Evolutionary conservation across 2,329 filamentous ascomycete genomes (phyloP).

Genomic region (Daldinia sp.): DNA sequence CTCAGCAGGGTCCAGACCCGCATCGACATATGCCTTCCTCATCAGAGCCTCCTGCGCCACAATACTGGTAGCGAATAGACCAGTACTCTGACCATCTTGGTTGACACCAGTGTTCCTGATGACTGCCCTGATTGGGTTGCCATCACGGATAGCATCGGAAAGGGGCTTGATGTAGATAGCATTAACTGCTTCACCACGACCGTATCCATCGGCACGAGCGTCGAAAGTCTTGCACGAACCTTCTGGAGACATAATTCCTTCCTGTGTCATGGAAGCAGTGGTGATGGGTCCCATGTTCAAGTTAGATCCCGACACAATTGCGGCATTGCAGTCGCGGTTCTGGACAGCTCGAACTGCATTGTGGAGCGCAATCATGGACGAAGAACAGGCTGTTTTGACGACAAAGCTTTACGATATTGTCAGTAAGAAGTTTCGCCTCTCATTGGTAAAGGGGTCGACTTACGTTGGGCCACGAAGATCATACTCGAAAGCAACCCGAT

Average conservation of each 20-base stretch:
- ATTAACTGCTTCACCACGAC: conserved; percentile 29
- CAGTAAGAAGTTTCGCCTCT: not conserved
- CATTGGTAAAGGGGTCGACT: conserved; percentile 23
- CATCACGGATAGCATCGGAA: conserved; percentile 30
- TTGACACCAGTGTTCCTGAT: conserved; percentile 56
- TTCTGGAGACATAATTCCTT: conserved; percentile 39
- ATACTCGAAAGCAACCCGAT: conserved; percentile 40
- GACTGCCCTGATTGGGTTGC: conserved; percentile 54
- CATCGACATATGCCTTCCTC: conserved; percentile 48
- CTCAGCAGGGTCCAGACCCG: conserved; percentile 45
- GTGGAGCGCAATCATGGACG: conserved; percentile 50
- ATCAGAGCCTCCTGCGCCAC: conserved; percentile 54
- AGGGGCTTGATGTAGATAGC: conserved; percentile 16
- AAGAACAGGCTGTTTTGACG: conserved; percentile 52
- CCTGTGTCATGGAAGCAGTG: conserved; percentile 27
- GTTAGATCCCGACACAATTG: conserved; percentile 50
- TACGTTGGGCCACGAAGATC: conserved; percentile 29
- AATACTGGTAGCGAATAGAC: conserved; percentile 59
- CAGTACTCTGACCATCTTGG: conserved; percentile 58
- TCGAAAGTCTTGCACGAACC: conserved; percentile 42
- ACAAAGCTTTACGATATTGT: conserved; percentile 26
- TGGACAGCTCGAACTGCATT: conserved; percentile 50
- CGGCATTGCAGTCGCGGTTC: conserved; percentile 46
- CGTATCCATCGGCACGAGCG: conserved; percentile 35
- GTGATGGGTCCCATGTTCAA: conserved; percentile 46